Percentiles rank a stretch among this genome's conserved stretches.
These are phyloP conservation scores for Hawksworthiomyces lignivorus DNA, from an alignment of 2,329 filamentous ascomycete genomes.

Conservation along the genomic window DNA sequence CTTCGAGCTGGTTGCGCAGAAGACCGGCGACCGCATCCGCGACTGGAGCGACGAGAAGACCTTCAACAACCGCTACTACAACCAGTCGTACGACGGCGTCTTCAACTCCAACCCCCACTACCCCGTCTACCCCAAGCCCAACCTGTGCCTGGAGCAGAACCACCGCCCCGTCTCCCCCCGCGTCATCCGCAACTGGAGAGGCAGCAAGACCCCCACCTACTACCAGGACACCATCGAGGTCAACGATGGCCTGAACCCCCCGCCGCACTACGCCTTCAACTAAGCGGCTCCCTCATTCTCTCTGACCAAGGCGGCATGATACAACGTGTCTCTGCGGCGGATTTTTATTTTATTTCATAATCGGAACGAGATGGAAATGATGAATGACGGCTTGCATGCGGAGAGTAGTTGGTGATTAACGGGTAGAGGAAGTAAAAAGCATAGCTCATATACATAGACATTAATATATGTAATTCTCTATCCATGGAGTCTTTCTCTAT, in stretches of 20 bases:
- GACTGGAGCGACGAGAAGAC: too few species aligned
- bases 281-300: not conserved
- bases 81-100: conserved; percentile 24
- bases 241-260: conserved; percentile 22
- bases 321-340: too few species aligned
- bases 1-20: conserved; percentile 51
- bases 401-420: too few species aligned
- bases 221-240: conserved; percentile 21
- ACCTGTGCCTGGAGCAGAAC: conserved; percentile 18
- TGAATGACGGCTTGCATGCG: too few species aligned
- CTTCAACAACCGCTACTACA: conserved; percentile 16
- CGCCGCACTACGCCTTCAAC: conserved; percentile 15
- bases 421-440: too few species aligned
- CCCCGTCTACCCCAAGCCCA: conserved; percentile 21
- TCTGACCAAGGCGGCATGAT: too few species aligned
- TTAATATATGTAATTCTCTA: too few species aligned
- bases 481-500: not conserved
- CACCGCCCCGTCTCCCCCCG: conserved; percentile 17
- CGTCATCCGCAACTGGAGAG: conserved; percentile 18
- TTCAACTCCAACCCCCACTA: conserved; percentile 17
- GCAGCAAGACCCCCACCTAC: conserved; percentile 18
- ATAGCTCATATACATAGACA: too few species aligned
- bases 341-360: not conserved
- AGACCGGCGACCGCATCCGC: conserved; percentile 47
- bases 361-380: too few species aligned